Percentiles rank a stretch among this genome's conserved stretches.
These are phyloP conservation scores for Phytopythium cucurbitacearum DNA, from an alignment of 352 stramenopile species.

Conservation along the genomic window DNA sequence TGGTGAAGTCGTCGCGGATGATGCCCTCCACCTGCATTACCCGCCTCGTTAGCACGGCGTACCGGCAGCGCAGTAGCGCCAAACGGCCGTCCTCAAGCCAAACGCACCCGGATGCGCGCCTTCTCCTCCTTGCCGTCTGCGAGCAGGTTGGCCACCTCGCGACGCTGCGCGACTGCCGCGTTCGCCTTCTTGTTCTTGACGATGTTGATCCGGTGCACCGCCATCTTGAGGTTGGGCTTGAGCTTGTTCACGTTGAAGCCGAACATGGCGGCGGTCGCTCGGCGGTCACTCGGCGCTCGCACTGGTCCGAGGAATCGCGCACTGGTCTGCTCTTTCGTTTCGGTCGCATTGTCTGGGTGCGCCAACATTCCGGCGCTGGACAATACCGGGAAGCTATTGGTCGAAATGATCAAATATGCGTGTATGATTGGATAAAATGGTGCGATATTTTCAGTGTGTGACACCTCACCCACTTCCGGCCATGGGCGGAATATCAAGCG, in stretches of 20 bases:
- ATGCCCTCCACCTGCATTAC: conserved; percentile 79
- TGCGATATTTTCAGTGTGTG: background rate
- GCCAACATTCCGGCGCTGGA: background rate
- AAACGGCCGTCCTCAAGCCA: background rate
- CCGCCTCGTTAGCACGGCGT: conserved; percentile 1
- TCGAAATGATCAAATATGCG: background rate
- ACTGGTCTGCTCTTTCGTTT: background rate
- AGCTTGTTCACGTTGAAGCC: conserved; percentile 91
- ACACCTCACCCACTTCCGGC: background rate
- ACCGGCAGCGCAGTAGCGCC: background rate
- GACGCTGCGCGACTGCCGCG: conserved; percentile 61
- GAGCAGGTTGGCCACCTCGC: conserved; percentile 77
- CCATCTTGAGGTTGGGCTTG: conserved; percentile 92
- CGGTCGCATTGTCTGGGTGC: background rate
- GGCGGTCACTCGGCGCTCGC: background rate
- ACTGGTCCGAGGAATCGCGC: background rate
- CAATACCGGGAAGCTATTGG: background rate
- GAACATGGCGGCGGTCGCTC: conserved; percentile 45
- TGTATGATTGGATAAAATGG: background rate
- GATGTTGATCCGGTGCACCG: conserved; percentile 88
- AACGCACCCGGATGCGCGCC: conserved; percentile 90
- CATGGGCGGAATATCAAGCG: too few species aligned
- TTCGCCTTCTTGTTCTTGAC: conserved; percentile 92
- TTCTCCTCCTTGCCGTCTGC: conserved; percentile 91
- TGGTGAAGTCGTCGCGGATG: conserved; percentile 94